Evolutionary conservation across 164 flowering plant species (phyloP), one percentile per base, ranked within the genome.

Genomic region (Umbilicus rupestris): DNA sequence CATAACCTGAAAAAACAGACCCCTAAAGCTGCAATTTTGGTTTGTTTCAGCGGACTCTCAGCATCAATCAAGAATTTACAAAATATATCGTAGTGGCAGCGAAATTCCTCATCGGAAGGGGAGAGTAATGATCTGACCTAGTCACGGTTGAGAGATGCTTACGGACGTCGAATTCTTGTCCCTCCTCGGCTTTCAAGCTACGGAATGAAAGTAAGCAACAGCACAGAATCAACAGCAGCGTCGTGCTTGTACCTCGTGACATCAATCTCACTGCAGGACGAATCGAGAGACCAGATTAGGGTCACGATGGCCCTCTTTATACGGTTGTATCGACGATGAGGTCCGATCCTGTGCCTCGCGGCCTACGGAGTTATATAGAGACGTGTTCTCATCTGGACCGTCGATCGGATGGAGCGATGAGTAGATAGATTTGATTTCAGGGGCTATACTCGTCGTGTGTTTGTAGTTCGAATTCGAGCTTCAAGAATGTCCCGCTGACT

Each of bases 121-220:
- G 16, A n/a, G 44, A 41, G 44, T 41, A 41, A 9, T 7, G 10
- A 41, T 41, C 44, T 7, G 7, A 55, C 60, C 60, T 52, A 52
- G 59, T 52, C 31, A 17, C 59, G 59, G 59, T 52, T 28, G 59
- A 52, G 59, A 52, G 59, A 37, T n/a, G 30, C 39, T 24, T 42
- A 39, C 46, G 19, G 35, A 44, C 31, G n/a, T 60, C 24, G 26
- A 20, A 39, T 44, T 29, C 29, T 16, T 42, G 22, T 10, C 12
- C 37, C 7, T 45, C 44, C 14, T 19, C 39, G 16, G 42, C 59
- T 52, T 52, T 52, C 31, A 14, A 52, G 14, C 16, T 24, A 28
- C 11, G 10, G 5, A 26, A 3, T 24, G 59, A 11, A 11, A 16
- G 26, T 9, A 52, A n/a, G 12, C 12, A 26, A 52, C 30, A 52